phyloP scores from a whole-genome alignment of 345 rosid genomes.

The Orychophragmus violaceus region DNA sequence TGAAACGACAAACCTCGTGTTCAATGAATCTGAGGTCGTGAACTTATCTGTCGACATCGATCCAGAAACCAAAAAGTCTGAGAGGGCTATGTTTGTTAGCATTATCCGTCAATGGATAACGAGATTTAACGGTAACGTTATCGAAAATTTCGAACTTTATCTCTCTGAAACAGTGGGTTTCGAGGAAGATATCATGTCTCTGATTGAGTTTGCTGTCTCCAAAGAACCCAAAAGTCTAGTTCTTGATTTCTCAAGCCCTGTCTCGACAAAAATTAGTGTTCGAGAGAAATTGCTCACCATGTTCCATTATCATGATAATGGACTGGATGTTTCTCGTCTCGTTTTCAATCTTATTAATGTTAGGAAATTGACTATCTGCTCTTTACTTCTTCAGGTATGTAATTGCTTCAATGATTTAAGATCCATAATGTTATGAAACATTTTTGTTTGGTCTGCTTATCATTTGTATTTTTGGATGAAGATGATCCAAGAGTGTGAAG shows the following conservation, averaged over 20 bases:
- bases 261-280: background rate
- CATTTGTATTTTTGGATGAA: too few relatives aligned
- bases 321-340: conserved; percentile 1
- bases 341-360: background rate
- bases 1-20: background rate
- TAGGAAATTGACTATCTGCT: background rate
- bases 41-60: background rate
- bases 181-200: background rate
- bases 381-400: conserved; percentile 7
- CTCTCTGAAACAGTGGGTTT: background rate
- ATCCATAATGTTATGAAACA: background rate
- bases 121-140: background rate
- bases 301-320: background rate
- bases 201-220: conserved; percentile 8
- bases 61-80: background rate
- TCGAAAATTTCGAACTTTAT: conserved; percentile 1
- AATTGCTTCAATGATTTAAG: background rate
- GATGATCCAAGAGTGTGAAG: too few relatives aligned
- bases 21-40: conserved; percentile 13
- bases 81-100: background rate
- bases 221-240: background rate
- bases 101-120: background rate
- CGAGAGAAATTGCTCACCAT: background rate
- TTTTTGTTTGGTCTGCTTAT: too few relatives aligned
- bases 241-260: conserved; percentile 5